Base-by-base conservation (phyloP, 345 rosid genomes). In the Toxicodendron radicans region DNA sequence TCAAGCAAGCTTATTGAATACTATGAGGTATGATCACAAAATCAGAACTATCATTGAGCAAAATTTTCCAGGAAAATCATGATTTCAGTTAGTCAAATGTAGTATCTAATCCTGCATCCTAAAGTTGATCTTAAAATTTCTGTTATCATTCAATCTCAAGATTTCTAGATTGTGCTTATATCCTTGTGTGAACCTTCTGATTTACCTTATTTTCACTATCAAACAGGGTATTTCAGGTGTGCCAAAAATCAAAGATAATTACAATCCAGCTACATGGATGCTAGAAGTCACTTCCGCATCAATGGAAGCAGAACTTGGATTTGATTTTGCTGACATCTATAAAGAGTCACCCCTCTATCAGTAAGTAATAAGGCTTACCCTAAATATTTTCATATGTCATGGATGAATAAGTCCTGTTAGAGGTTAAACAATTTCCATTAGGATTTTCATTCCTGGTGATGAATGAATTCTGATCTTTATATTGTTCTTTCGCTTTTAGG, bases 191-290 rank as follows among this genome's bases (percentile, higher is more conserved):
- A 48, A 54, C 6, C 17, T 58, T 32, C 8, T 58, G 46, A 58
- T 38, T 20, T 68, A 1, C 10, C 9, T 43, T 27, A 33, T 35
- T 52, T 75, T 41, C 23, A 0, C 53, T 54, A 35, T 69, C 43
- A 17, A 35, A 71, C 75, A 83, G 91, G 66, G 78, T 53, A 79
- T 85, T 48, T 75, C 81, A 14, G 88, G 93, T 64, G 79, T 83
- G 46, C 89, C 84, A 20, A 83, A 83, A 60, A 84, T 89, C 73
- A 76, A 81, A 81, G 81, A 75, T 9, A 84, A 84, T 43, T 83
- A 76, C 60, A 89, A 85, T 71, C 93, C 93, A 30, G 87, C 91
- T 51, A 89, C 93, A 20, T 89, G 93, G 93, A 84, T 89, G 85
- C 76, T 89, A 58, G 93, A 89, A 24, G 79, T 85, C 74, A 82